Evolutionary conservation across 1,284 basidiomycete genomes (phyloP), one percentile per base, ranked within the genome.

Genomic region (Tremellales sp.): DNA sequence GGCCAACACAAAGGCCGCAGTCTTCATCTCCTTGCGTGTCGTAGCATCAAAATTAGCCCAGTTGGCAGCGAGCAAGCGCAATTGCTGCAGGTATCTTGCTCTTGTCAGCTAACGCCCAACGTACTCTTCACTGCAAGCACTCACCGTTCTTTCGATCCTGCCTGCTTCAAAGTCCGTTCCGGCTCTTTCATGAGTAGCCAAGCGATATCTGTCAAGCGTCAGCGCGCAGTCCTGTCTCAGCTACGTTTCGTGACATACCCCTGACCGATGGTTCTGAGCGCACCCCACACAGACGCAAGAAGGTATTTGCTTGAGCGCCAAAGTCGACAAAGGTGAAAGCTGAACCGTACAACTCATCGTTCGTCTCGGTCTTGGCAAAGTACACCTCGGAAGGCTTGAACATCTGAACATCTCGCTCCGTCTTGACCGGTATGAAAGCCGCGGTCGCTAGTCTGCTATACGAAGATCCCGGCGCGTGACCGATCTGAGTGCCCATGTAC

Each of bases 311-410:
- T 4, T 79, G 78, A 0, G 80, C 67, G 0, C 93, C 94, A 70
- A 94, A 97, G 71, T 97, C 86, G 42, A 97, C 82, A 61, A 92
- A 94, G 11, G 83, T 82, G 65, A 97, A 96, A 10, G 69, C 63
- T 1, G 63, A 60, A 22, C 59, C 58, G 52, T 68, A 74, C 27
- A 73, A 49, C n/a, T 60, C 52, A 22, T 63, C 55, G 6, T 57
- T 53, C 13, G 49, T 57, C 0, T 56, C 58, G 17, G 53, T 57
- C 1, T 67, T 57, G 0, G 55, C 42, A 42, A 76, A 68, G 55
- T 74, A 76, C 10, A 74, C 68, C 27, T 74, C 67, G 23, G 55
- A 57, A 0, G 71, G 66, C 17, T 56, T 56, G 26, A 52, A 54
- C 7, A 73, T 54, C 10, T 46, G 54, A n/a, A 58, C 45, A n/a